Conservation (phyloP, 495 filamentous ascomycete genomes). For the Margaritispora aquatica region DNA sequence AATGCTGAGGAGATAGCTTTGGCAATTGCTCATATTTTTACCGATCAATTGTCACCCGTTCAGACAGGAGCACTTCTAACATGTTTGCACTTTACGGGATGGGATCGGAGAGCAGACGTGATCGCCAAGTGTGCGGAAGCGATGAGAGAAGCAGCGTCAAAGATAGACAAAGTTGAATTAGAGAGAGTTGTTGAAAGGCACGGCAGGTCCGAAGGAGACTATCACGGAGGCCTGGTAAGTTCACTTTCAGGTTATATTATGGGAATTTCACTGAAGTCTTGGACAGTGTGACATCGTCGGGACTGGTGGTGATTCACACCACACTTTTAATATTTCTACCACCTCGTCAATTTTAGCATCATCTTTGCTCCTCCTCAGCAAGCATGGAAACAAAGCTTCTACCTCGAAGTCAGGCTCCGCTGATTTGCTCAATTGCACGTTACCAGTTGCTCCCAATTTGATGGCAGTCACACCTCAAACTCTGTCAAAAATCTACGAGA, state of each 20-base stretch:
- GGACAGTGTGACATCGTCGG: conserved; percentile 87
- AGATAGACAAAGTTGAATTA: conserved; percentile 56
- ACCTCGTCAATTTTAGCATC: conserved; percentile 90
- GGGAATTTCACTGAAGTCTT: conserved; percentile 4
- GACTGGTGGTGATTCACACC: conserved; percentile 92
- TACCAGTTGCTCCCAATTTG: conserved; percentile 65
- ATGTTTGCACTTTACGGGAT: conserved; percentile 77
- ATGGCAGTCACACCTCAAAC: conserved; percentile 62
- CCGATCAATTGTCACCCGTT: conserved; percentile 71
- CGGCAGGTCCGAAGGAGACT: conserved; percentile 58
- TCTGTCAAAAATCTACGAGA: conserved; percentile 60
- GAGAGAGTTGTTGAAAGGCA: conserved; percentile 47
- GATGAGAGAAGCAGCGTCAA: conserved; percentile 64
- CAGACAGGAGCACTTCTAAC: conserved; percentile 83
- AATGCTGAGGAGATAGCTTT: conserved; percentile 76
- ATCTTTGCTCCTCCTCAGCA: conserved; percentile 71
- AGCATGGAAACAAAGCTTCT: conserved; percentile 94
- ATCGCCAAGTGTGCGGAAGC: conserved; percentile 64
- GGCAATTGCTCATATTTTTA: conserved; percentile 84
- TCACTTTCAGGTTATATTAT: conserved; percentile 2
- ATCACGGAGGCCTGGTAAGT: conserved; percentile 62
- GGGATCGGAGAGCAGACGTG: conserved; percentile 73
- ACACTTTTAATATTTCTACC: conserved; percentile 96
- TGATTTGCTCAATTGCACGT: conserved; percentile 73
- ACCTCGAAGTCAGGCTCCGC: conserved; percentile 94